phyloP scores from a whole-genome alignment of 2,329 filamentous ascomycete genomes.

The Trichoderma atrobrunneum region DNA sequence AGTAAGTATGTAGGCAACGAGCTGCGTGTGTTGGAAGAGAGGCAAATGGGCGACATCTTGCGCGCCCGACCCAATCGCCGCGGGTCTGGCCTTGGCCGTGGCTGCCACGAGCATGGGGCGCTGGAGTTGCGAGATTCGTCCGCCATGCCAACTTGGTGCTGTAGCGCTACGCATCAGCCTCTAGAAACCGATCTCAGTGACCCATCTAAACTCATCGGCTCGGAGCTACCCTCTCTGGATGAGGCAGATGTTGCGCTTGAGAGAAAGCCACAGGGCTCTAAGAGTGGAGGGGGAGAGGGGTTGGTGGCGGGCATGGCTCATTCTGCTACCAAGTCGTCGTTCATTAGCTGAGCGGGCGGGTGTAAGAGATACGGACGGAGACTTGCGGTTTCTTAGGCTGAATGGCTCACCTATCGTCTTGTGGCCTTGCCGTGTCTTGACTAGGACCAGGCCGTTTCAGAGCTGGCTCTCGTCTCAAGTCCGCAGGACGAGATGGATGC shows the following conservation, averaged over 20 bases:
- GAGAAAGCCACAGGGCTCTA: conserved; percentile 8
- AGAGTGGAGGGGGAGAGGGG: conserved; percentile 15
- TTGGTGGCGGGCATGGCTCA: conserved; percentile 19
- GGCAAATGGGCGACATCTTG: conserved; percentile 9
- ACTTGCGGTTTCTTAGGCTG: conserved; percentile 19
- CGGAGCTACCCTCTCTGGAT: conserved; percentile 3
- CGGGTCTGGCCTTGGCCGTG: conserved; percentile 5
- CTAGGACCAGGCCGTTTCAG: conserved; percentile 19
- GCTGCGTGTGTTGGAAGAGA: not conserved
- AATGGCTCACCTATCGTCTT: conserved; percentile 16
- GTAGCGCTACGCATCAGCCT: not conserved
- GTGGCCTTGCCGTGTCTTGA: conserved; percentile 18
- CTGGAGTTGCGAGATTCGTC: conserved; percentile 1
- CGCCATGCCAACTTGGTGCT: not conserved
- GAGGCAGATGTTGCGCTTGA: conserved; percentile 3
- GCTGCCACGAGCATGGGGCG: conserved; percentile 13
- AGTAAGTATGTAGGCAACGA: not conserved
- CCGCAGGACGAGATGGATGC: conserved; percentile 9
- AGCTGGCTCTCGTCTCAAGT: conserved; percentile 12
- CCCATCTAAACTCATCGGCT: not conserved
- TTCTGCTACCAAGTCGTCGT: not conserved
- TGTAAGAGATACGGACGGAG: conserved; percentile 18
- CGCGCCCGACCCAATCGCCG: conserved; percentile 1
- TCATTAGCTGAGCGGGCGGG: conserved; percentile 18
- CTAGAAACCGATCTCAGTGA: not conserved